Evolutionary conservation across 2,329 filamentous ascomycete genomes (phyloP).

Genomic region (Trichoderma sp.): DNA sequence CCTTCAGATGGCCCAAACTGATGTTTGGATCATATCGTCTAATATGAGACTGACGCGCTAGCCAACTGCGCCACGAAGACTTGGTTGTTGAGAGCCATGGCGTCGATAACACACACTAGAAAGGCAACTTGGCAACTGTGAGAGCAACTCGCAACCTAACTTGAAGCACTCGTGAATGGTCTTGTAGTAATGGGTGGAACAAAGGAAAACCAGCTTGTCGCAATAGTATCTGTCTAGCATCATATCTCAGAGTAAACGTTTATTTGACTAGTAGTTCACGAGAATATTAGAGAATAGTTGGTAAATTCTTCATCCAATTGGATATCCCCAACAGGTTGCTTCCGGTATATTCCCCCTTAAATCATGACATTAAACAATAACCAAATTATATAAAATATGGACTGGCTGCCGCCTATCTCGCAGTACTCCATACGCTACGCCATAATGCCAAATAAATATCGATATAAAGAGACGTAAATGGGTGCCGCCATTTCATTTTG

Average conservation of each 20-base stretch:
- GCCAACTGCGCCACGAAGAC: slow-evolving; percentile 22
- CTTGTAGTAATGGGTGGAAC: background rate
- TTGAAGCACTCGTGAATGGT: background rate
- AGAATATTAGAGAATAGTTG: background rate
- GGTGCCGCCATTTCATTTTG: slow-evolving; percentile 43
- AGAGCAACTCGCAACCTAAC: background rate
- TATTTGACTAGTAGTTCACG: background rate
- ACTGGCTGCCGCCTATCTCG: background rate
- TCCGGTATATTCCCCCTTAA: background rate
- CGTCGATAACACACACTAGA: background rate
- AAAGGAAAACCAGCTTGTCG: background rate
- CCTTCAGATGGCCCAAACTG: slow-evolving; percentile 41
- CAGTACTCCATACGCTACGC: background rate
- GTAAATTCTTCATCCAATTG: background rate
- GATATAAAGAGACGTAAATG: background rate
- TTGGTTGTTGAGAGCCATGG: background rate
- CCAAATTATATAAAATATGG: background rate
- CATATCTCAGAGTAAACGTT: background rate
- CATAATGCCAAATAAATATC: background rate
- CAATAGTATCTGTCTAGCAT: background rate
- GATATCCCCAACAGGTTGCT: background rate
- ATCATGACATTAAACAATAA: background rate
- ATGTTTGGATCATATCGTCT: slow-evolving; percentile 31
- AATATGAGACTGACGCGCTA: slow-evolving; percentile 23
- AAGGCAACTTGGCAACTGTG: background rate